Evolutionary conservation across 805 yeast genomes (phyloP), one percentile per base, ranked within the genome.

Genomic region (Wickerhamomyces mucosus): DNA sequence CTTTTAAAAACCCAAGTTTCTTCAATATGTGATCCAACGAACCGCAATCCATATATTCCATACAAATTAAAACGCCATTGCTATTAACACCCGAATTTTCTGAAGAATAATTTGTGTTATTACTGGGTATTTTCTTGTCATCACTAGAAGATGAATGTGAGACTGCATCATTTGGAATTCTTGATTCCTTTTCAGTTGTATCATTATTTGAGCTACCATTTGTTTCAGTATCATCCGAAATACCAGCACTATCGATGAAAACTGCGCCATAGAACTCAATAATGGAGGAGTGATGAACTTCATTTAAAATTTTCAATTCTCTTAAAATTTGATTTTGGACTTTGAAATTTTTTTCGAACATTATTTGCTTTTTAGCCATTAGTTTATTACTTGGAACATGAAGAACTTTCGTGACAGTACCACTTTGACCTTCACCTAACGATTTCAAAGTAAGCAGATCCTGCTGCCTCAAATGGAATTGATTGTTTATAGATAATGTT

Each of bases 21-120:
- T 68, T 67, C 39, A 78, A 59, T 16, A 89, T 78, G 39, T 82
- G 75, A 51, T 92, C 97, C 22, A 89, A 63, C 0, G 96, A 85
- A 0, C 95, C 89, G 55, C 96, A 83, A 55, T 89, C 95, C 73
- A 89, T 83, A 56, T 83, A 88, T 56, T 89, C 97, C 94, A 88
- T 86, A 52, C 95, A 80, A 38, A 92, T 81, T 11, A 85, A 78
- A 13, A 92, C 88, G 39, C 84, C 82, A 47, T 72, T 72, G 39
- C 62, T 57, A 10, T 41, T 45, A 7, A 51, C 35, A 8, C 42
- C 39, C 7, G 44, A 29, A 11, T 39, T 40, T 10, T 46, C 54
- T 12, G 45, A 46, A 3, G 39, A 31, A 3, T 32, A 12, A 21
- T 32, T 27, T 42, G 41, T 21, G 33, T 32, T 7, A 38, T 26